These are phyloP conservation scores for Botryobasidium botryosum DNA, from an alignment of 768 basidiomycete species.

Conservation along the genomic window DNA sequence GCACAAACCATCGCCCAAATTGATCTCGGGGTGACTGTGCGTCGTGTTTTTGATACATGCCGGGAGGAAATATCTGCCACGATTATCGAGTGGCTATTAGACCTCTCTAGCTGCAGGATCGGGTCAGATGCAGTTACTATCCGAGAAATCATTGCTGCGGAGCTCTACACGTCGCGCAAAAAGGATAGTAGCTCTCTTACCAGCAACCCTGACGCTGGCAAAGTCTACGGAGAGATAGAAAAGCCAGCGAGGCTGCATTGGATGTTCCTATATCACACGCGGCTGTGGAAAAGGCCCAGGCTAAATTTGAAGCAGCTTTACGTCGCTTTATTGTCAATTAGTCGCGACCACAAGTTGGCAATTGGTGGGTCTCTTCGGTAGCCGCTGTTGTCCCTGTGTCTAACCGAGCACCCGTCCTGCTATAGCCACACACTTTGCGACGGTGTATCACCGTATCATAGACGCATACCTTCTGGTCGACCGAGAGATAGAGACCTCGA, in stretches of 20 bases:
- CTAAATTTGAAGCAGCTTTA: constrained; percentile 71
- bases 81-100: constrained; percentile 73
- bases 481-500: constrained; percentile 85
- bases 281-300: constrained; percentile 72
- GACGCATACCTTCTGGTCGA: constrained; percentile 86
- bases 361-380: constrained; percentile 38
- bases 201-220: constrained; percentile 21
- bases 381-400: neutral
- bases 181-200: constrained; percentile 33
- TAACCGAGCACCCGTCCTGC: neutral
- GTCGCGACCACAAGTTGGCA: constrained; percentile 54
- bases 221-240: constrained; percentile 23
- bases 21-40: constrained; percentile 80
- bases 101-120: constrained; percentile 51
- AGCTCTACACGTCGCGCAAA: constrained; percentile 45
- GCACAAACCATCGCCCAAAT: constrained; percentile 70
- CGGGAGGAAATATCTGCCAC: constrained; percentile 71
- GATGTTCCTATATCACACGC: constrained; percentile 64
- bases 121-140: constrained; percentile 49
- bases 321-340: constrained; percentile 52
- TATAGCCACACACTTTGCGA: constrained; percentile 66
- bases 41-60: constrained; percentile 75
- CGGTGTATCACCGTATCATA: constrained; percentile 70
- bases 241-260: constrained; percentile 53
- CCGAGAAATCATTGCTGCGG: constrained; percentile 53